These are phyloP conservation scores for Lipomyces orientalis DNA, from an alignment of 805 yeast species.

Conservation along the genomic window DNA sequence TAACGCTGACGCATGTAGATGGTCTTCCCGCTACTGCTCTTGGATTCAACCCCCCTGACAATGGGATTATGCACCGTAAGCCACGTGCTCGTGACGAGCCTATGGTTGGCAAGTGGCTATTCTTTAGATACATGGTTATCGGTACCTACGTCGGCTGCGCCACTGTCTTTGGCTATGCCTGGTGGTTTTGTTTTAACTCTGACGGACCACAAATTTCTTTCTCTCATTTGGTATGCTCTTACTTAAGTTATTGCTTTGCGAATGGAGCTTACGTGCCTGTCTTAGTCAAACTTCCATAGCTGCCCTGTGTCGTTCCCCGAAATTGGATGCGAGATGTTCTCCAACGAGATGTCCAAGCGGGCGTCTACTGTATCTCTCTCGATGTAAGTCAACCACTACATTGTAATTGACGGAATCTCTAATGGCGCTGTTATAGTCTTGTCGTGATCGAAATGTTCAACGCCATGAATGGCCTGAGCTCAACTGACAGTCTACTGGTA, in stretches of 20 bases:
- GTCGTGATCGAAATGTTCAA: conserved; percentile 53
- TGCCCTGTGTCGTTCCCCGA: conserved; percentile 40
- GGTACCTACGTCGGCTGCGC: conserved; percentile 52
- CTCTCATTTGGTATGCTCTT: conserved; percentile 39
- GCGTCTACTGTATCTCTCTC: conserved; percentile 52
- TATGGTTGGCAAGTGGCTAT: conserved; percentile 48
- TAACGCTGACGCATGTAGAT: conserved; percentile 41
- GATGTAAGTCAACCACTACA: conserved; percentile 27
- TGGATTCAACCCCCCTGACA: conserved; percentile 55
- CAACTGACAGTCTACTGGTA: conserved; percentile 48
- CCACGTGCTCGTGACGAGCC: conserved; percentile 51
- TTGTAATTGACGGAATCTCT: not conserved
- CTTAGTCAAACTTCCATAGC: conserved; percentile 46
- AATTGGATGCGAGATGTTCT: conserved; percentile 48
- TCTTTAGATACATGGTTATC: conserved; percentile 49
- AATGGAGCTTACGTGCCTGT: not conserved
- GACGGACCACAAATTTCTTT: conserved; percentile 50
- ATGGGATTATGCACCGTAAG: conserved; percentile 48
- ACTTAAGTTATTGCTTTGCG: not conserved
- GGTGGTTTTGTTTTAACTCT: conserved; percentile 48
- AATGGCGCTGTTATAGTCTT: conserved; percentile 24
- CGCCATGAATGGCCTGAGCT: conserved; percentile 50
- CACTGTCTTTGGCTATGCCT: conserved; percentile 52
- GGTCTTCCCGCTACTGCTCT: conserved; percentile 67
- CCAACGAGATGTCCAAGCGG: conserved; percentile 40